Evolutionary conservation across 352 stramenopile genomes (phyloP).

Genomic region (Phytophthora citricola): DNA sequence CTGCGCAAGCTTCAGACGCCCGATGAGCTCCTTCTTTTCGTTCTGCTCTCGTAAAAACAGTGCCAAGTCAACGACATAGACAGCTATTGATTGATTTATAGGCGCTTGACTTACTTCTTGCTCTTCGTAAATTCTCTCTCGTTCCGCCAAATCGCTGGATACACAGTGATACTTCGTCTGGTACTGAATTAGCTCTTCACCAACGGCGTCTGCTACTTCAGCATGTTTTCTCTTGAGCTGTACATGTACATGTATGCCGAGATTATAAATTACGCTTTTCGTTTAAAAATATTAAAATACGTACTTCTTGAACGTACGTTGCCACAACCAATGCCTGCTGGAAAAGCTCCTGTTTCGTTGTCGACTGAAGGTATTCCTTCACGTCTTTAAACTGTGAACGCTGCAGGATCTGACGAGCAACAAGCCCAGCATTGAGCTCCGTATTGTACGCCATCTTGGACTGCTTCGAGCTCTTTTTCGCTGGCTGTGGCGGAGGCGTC

Average conservation of each 20-base stretch:
- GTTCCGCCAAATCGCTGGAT: constrained; percentile 35
- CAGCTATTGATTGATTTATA: no score
- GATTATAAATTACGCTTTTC: no score
- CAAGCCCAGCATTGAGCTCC: constrained; percentile 40
- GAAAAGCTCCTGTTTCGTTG: constrained; percentile 58
- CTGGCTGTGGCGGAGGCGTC: not conserved
- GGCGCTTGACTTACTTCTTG: constrained; percentile 28
- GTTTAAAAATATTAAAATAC: not conserved
- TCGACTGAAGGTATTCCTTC: constrained; percentile 40
- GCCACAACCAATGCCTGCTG: constrained; percentile 52
- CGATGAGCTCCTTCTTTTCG: constrained; percentile 35
- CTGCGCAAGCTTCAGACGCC: constrained; percentile 35
- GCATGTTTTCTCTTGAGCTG: constrained; percentile 34
- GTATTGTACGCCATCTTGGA: constrained; percentile 1
- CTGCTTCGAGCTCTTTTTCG: constrained; percentile 17
- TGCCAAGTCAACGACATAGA: no score
- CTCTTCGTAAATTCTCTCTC: constrained; percentile 15
- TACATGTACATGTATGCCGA: not conserved
- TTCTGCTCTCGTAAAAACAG: constrained; percentile 5
- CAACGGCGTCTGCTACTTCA: constrained; percentile 27
- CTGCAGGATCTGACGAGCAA: constrained; percentile 63
- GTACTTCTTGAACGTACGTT: constrained; percentile 52
- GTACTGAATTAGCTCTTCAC: constrained; percentile 25
- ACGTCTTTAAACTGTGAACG: constrained; percentile 48
- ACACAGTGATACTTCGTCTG: constrained; percentile 35